Percentiles rank a stretch among this genome's conserved stretches.
Conservation (phyloP, 2,329 filamentous ascomycete genomes). For the Thielaviopsis cerberus region DNA sequence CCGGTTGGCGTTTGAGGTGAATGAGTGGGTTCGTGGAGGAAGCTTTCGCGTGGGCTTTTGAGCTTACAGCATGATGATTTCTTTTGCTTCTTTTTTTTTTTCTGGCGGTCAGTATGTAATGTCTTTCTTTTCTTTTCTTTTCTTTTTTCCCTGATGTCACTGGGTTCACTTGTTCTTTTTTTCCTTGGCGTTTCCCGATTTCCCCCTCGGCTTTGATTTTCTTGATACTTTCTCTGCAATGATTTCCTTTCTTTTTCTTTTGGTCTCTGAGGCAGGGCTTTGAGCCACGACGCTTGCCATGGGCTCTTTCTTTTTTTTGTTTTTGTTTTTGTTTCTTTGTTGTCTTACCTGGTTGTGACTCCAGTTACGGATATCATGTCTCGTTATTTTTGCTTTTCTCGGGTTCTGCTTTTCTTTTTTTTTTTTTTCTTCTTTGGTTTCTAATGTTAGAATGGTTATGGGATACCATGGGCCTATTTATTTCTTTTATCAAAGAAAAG, state of each 20-base stretch:
- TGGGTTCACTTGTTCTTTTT: neutral
- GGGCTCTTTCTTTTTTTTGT: neutral
- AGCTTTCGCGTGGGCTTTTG: constrained; percentile 21
- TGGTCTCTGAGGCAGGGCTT: neutral
- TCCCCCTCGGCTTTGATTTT: neutral
- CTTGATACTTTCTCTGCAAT: neutral
- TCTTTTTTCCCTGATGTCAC: neutral
- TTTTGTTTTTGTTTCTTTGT: neutral
- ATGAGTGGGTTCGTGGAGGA: constrained; percentile 51
- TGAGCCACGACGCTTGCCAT: neutral
- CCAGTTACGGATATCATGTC: neutral
- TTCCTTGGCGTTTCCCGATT: neutral
- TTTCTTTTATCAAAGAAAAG: neutral
- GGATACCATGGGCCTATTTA: neutral
- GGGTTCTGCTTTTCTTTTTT: neutral
- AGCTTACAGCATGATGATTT: neutral
- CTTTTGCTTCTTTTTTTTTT: neutral
- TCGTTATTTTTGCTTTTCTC: neutral
- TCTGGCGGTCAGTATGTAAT: neutral
- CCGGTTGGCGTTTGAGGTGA: constrained; percentile 68
- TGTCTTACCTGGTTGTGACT: neutral
- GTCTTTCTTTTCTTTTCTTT: neutral
- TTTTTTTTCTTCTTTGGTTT: neutral
- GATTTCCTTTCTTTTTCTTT: neutral
- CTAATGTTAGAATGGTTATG: neutral